Evolutionary conservation across 2,329 filamentous ascomycete genomes (phyloP), one percentile per base, ranked within the genome.

Genomic region (Penicillium sp.): DNA sequence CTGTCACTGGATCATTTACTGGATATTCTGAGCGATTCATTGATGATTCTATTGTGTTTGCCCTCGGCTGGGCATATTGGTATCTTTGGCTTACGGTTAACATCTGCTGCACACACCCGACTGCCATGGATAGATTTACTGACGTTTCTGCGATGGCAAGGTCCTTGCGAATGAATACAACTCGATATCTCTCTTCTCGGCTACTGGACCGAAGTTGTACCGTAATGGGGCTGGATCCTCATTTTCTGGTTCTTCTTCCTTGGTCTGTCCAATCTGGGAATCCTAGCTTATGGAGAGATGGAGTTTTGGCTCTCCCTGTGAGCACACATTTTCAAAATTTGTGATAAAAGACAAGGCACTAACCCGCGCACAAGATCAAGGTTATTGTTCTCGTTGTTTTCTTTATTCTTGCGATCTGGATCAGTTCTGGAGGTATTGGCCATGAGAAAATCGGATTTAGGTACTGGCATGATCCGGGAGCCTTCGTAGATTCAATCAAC

Each of bases 11-110:
- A 2, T 88, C 88, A 0, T 92, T 92, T 69, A 87, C 88, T n/a
- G 86, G 85, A 10, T 83, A 91, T 38, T 88, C 88, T 0, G 87
- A 90, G 65, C 84, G 90, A 8, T 89, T 92, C 66, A 86, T 91
- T 33, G 89, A 91, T 72, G 86, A 87, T 69, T 88, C 88, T 0
- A 88, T 91, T 68, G 86, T 85, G 12, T 86, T 89, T 40, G 88
- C 88, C 0, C 83, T 91, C 0, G 89, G 89, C 7, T 91, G 88
- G 88, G 90, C 89, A 62, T 91, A 91, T 75, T 91, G 78, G 75
- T 82, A 50, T 40, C 37, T 40, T n/a, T 40, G 37, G 37, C 17
- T 40, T 28, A 28, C 73, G 26, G 73, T 75, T 44, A 19, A 10
- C 19, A 24, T 22, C 42, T 40, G 5, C 10, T 15, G 15, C 37